A percentile compares a stretch with the other conserved stretches of the same genome.
Evolutionary conservation across 1,139 yeast genomes (phyloP).

Genomic region (Yamadazyma kanchanaburiensis): DNA sequence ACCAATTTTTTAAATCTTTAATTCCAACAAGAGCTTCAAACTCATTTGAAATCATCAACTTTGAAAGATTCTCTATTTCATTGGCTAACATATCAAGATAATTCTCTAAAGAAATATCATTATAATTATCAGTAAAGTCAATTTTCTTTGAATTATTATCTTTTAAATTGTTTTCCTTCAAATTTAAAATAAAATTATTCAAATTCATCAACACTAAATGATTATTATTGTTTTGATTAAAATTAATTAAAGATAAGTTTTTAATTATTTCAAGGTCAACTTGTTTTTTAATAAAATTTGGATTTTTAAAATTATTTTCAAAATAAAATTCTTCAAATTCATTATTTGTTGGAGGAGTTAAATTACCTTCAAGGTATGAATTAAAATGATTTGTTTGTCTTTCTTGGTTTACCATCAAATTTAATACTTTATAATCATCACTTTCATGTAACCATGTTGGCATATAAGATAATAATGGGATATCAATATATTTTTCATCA

Average conservation of each 20-base stretch:
- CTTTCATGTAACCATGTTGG: conserved; percentile 15
- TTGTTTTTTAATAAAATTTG: conserved; percentile 9
- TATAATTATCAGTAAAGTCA: not conserved
- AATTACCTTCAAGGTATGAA: conserved; percentile 9
- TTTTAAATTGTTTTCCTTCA: conserved; percentile 3
- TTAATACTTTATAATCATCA: conserved; percentile 15
- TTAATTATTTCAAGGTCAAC: conserved; percentile 13
- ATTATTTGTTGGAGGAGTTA: conserved; percentile 14
- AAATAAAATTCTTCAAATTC: conserved; percentile 3
- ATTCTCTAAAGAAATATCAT: conserved; percentile 1
- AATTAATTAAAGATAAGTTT: conserved; percentile 5
- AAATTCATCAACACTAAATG: conserved; percentile 5
- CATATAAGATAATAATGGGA: conserved; percentile 15
- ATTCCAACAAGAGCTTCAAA: conserved; percentile 9
- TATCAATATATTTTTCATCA: conserved; percentile 12
- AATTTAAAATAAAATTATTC: conserved; percentile 4
- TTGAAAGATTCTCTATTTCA: conserved; percentile 5
- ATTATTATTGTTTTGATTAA: conserved; percentile 5
- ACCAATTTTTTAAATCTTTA: conserved; percentile 16
- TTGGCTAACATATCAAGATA: conserved; percentile 10
- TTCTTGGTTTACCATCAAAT: conserved; percentile 11
- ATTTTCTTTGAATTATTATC: too few relatives aligned
- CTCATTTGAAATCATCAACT: conserved; percentile 6
- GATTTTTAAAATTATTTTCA: conserved; percentile 2
- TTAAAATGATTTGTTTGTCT: conserved; percentile 6